A percentile compares a stretch with the other conserved stretches of the same genome.
Evolutionary conservation across 495 filamentous ascomycete genomes (phyloP).

Genomic region (Chaetomium fimeti): DNA sequence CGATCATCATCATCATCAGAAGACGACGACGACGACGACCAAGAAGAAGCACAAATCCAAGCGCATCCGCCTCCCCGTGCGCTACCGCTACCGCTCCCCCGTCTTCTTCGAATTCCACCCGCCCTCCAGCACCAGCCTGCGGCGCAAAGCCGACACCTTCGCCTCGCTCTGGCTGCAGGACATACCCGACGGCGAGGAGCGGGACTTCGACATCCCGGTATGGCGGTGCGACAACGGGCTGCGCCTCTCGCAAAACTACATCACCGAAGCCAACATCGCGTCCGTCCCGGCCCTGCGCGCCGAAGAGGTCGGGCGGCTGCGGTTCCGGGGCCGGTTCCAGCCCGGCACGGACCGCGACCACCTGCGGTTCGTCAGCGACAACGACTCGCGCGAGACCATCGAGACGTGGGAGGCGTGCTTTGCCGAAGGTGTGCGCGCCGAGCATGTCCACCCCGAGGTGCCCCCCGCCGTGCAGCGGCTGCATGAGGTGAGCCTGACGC

Average conservation of each 20-base stretch:
- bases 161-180: slow-evolving; percentile 83
- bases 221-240: slow-evolving; percentile 72
- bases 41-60: slow-evolving; percentile 50
- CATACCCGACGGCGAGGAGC: slow-evolving; percentile 73
- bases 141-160: slow-evolving; percentile 64
- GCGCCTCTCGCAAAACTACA: slow-evolving; percentile 85
- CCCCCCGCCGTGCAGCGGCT: slow-evolving; percentile 64
- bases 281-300: slow-evolving; percentile 65
- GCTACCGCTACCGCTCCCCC: slow-evolving; percentile 82
- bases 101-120: slow-evolving; percentile 82
- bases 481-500: slow-evolving; percentile 74
- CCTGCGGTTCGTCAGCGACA: slow-evolving; percentile 76
- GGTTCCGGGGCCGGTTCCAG: slow-evolving; percentile 78
- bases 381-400: slow-evolving; percentile 85
- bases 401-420: slow-evolving; percentile 92
- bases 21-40: too few species aligned
- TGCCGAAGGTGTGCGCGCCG: slow-evolving; percentile 74
- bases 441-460: slow-evolving; percentile 64
- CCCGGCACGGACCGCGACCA: slow-evolving; percentile 90
- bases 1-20: too few species aligned
- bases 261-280: slow-evolving; percentile 68
- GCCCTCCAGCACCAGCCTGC: slow-evolving; percentile 51
- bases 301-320: slow-evolving; percentile 72
- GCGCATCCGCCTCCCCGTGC: slow-evolving; percentile 66
- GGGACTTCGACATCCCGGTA: slow-evolving; percentile 77